phyloP scores from a whole-genome alignment of 2,329 filamentous ascomycete genomes.

The Fusarium sp. region DNA sequence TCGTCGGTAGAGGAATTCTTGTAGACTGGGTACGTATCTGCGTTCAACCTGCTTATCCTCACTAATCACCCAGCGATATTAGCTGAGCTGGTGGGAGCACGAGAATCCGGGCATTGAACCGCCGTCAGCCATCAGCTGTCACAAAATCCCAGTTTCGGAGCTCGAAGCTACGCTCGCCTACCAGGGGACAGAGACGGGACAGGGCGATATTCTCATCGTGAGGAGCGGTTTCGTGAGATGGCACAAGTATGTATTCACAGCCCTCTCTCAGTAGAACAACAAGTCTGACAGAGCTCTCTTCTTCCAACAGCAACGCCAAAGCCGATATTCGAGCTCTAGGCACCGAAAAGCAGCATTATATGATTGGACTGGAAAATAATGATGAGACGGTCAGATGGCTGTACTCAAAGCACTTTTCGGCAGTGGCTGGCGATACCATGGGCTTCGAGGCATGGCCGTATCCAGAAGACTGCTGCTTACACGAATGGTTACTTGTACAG shows the following conservation, averaged over 20 bases:
- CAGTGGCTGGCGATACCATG: neutral
- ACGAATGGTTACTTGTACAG: neutral
- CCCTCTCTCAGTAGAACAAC: neutral
- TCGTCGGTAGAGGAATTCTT: neutral
- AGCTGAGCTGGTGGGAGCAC: neutral
- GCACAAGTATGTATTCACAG: neutral
- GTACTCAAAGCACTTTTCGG: neutral
- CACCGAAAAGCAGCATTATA: neutral
- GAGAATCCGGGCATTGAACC: neutral
- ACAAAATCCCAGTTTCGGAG: neutral
- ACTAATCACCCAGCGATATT: neutral
- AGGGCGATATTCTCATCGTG: neutral
- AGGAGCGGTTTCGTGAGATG: neutral
- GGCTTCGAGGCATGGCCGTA: neutral
- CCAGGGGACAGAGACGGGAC: neutral
- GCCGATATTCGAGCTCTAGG: neutral
- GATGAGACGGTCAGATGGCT: neutral
- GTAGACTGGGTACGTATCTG: too few relatives aligned
- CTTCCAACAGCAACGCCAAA: neutral
- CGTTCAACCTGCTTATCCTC: neutral
- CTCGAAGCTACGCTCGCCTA: neutral
- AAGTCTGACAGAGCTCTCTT: neutral
- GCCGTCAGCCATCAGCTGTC: neutral
- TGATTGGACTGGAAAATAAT: neutral
- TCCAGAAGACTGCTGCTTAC: neutral